Evolutionary conservation across 2,329 filamentous ascomycete species (phyloP), one percentile per base, ranked within the genome.

Genomic region (Arachnomyces sp.): DNA sequence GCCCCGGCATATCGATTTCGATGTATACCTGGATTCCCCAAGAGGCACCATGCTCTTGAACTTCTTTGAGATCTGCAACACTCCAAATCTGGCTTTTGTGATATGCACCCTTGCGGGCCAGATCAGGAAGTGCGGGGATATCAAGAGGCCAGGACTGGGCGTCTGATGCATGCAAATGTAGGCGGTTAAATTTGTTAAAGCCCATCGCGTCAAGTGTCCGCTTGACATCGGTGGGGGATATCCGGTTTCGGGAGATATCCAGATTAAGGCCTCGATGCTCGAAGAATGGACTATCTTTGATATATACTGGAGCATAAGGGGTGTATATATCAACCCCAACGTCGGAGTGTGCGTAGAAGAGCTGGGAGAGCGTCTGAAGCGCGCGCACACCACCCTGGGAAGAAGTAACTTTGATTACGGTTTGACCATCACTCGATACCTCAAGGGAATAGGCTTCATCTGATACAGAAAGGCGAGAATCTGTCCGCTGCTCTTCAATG

Each of bases 1-100:
- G 85, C 7, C 85, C 84, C 3, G 86, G 86, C 73, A 84, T 84
- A 56, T 90, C 86, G 47, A 88, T 83, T 58, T 90, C 85, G 36
- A 88, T 67, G 47, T 84, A 78, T 2, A 86, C 72, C 54, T 85
- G 72, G 3, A 92, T 72, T 17, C 84, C 85, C 17, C 81, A 77
- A 28, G 77, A 63, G 3, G 76, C 65, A 3, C 79, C 87, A 57
- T 89, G 86, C 44, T 74, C 69, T 51, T 93, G 83, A 31, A 95
- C 75, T 0, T 68, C 60, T 16, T 70, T 60, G 21, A 94, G 67
- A 45, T 88, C 80, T 2, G 66, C 61, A 0, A 80, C 72, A 1
- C 74, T 77, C 66, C 92, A 94, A 0, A 77, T 75, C 38, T 84
- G 68, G 34, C 75, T 75, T 13, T 72, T 68, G 16, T 72, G 71